Evolutionary conservation across 2,329 filamentous ascomycete genomes (phyloP), one percentile per base, ranked within the genome.

Genomic region (Diaporthe vexans): DNA sequence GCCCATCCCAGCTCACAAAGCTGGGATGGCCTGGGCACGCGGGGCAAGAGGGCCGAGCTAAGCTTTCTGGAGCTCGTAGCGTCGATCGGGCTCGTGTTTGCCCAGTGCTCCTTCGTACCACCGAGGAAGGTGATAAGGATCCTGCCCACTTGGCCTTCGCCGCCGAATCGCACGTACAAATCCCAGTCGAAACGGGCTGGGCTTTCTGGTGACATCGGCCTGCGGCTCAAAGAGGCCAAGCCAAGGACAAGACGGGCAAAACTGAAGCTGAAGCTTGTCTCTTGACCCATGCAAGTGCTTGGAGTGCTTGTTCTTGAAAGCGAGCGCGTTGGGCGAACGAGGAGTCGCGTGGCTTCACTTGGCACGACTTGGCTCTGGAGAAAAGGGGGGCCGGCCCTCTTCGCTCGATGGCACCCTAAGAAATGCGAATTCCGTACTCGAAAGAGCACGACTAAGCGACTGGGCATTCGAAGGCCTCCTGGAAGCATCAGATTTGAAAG

Each of bases 1-100:
- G 58, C 3, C 3, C 58, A 46, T 13, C 21, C 8, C n/a, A 21
- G 24, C 48, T 11, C 33, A 29, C 24, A 11, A 17, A 29, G 15
- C 59, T 43, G 29, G 59, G 59, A 65, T 33, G 17, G 19, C 40
- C 59, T 65, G 19, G 17, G 26, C 40, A 3, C 10, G 9, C 26
- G 43, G 43, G 59, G 19, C 24, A 29, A 13, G 24, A 24, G 9
- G 24, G 58, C 21, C 19, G 4, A 24, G 24, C 37, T 29, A 43
- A 63, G 24, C 37, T 46, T 63, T 46, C 15, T 43, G 40, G 40
- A 26, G 24, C 40, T 48, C 2, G 26, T 63, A 48, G 59, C 59
- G 59, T 43, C 40, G 59, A 65, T 48, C 40, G 59, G 11, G 59
- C 59, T 65, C 59, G 59, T 48, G 59, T 65, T 48, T n/a, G 40